Base-by-base conservation (phyloP, 1,284 basidiomycete genomes). In the Pseudomicrostroma phylloplanum region DNA sequence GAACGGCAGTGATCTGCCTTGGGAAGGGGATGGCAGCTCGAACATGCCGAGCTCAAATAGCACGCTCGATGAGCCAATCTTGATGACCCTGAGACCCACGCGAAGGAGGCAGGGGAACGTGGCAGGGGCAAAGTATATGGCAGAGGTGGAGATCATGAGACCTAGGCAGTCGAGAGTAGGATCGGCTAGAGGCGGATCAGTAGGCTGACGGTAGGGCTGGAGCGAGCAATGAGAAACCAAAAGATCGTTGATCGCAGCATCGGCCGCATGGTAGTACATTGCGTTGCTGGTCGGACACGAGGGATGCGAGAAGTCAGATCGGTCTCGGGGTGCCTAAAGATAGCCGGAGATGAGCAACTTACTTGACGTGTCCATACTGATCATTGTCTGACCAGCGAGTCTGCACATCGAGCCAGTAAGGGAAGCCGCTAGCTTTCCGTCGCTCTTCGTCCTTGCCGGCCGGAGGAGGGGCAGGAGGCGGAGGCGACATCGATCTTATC, bases 301-400 rank as follows among this genome's bases (percentile, higher is more conserved):
- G 12, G 17, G 6, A n/a, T 6, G 12, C 43, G 4, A 48, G 43
- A 6, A 17, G 51, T 19, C 21, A 21, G 21, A 6, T 19, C 17
- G 48, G 9, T 13, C 9, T 13, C 17, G 48, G 48, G 8, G 48
- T 9, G 48, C 17, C 17, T 13, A 9, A 23, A 9, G 9, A 12
- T 13, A 23, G 25, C 48, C 48, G 8, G 21, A 51, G 48, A 8
- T 12, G 48, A 36, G 30, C 30, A 2, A 15, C 21, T 6, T 19
- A 23, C 51, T 17, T 26, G 51, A 54, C 17, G 21, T 13, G 51
- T 19, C 19, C 51, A 23, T 25, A 54, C 21, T 54, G 51, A 54
- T 54, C 51, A 25, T 54, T 54, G 26, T 54, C 51, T 15, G 13
- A 23, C 51, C 51, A 54, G n/a, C 51, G 51, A 54, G 51, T 54